Evolutionary conservation across 1,284 basidiomycete species (phyloP), one percentile per base, ranked within the genome.

Genomic region (Ceratobasidium sp.): DNA sequence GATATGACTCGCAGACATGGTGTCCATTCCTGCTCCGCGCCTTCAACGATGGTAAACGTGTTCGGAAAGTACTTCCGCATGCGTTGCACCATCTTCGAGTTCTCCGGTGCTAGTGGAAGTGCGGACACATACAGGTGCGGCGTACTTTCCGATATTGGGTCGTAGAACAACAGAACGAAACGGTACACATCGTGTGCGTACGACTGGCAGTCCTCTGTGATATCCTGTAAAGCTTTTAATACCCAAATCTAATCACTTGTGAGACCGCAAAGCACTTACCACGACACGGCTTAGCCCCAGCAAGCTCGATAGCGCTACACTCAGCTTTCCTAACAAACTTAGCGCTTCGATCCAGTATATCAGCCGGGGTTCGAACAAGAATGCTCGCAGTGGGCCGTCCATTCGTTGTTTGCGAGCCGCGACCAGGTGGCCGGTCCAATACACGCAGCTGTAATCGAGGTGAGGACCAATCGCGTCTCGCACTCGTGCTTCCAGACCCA

Each of bases 241-340:
- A 8, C 3, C 38, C 8, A 38, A 38, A 3, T 38, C 38, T 38
- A 8, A 38, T 38, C 38, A 8, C 8, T 38, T 38, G 38, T 3
- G 8, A 3, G 3, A 38, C 23, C 3, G 3, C 20, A 14, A 8
- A 0, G 5, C 30, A 20, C 62, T 41, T 23, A 65, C 62, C 8
- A n/a, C 1, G 7, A 38, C 41, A 18, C 35, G 20, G 20, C 27
- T 33, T 14, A 66, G 57, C 18, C 23, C 33, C 23, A 65, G 33
- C 46, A 75, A 38, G 35, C 87, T 86, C 80, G 46, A 38, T 38
- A 38, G 38, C 38, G 38, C 38, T 38, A 38, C 38, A 38, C 38
- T 38, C 4, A 38, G 38, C 38, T 38, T 38, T 38, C 38, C 38
- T 8, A 38, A 38, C 38, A 38, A 38, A 38, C 38, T 38, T 38